These are phyloP conservation scores for Brachypodium distachyon DNA, from an alignment of 202 grass and related monocot species.

Conservation along the genomic window DNA sequence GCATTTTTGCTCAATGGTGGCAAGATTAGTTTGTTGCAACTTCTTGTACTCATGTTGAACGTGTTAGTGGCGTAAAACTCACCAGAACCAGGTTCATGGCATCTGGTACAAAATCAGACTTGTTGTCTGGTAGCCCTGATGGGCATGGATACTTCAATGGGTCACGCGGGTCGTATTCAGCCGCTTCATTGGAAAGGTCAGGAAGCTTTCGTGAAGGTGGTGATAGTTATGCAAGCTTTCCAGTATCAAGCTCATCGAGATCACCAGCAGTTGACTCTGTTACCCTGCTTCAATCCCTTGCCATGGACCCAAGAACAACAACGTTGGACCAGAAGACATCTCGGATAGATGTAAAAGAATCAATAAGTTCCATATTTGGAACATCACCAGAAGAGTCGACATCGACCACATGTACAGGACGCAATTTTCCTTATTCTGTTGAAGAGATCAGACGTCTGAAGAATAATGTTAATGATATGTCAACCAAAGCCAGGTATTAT, in stretches of 20 bases:
- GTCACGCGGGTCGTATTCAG: slow-evolving; percentile 36
- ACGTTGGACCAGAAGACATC: slow-evolving; percentile 43
- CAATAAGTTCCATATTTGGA: slow-evolving; percentile 57
- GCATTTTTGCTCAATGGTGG: slow-evolving; percentile 29
- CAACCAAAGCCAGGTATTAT: slow-evolving; percentile 61
- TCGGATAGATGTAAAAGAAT: slow-evolving; percentile 50
- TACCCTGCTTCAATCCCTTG: slow-evolving; percentile 50
- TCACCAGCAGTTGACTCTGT: slow-evolving; percentile 25
- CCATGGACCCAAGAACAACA: slow-evolving; percentile 27
- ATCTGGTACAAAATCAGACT: slow-evolving; percentile 60
- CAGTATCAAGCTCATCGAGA: slow-evolving; percentile 38
- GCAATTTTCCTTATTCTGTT: slow-evolving; percentile 34
- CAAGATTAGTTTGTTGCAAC: slow-evolving; percentile 19
- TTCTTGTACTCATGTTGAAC: slow-evolving; percentile 16
- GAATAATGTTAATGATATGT: slow-evolving; percentile 46
- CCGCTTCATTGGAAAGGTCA: slow-evolving; percentile 53
- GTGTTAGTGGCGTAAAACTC: slow-evolving; percentile 21
- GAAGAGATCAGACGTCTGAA: slow-evolving; percentile 57
- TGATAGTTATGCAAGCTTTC: slow-evolving; percentile 30
- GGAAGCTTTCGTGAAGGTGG: slow-evolving; percentile 52
- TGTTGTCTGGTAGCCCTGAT: slow-evolving; percentile 50
- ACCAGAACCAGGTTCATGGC: slow-evolving; percentile 40
- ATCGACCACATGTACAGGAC: slow-evolving; percentile 29
- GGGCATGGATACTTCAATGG: slow-evolving; percentile 49
- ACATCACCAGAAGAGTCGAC: slow-evolving; percentile 48